Conservation (phyloP, 1,284 basidiomycete genomes). For the Pulveroboletus sp. region DNA sequence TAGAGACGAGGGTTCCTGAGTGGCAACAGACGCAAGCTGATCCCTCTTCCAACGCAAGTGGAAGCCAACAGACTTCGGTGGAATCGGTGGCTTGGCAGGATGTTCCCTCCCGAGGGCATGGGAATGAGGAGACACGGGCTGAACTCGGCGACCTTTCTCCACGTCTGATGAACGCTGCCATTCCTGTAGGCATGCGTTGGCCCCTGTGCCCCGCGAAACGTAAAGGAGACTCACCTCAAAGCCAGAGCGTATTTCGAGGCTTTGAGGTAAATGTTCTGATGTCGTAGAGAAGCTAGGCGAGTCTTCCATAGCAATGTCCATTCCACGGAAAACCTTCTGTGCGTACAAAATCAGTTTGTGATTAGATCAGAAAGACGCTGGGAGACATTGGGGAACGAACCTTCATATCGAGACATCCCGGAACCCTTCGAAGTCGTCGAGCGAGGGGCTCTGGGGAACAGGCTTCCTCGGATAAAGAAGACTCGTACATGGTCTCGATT, state of each 20-base stretch:
- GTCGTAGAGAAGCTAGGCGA: not conserved
- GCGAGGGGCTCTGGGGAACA: not conserved
- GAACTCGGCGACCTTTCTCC: not conserved
- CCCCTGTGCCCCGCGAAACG: not conserved
- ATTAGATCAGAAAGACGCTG: no score
- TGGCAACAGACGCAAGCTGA: not conserved
- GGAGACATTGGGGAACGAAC: not conserved
- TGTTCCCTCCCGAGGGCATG: not conserved
- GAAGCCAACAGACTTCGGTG: constrained; percentile 1
- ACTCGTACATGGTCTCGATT: not conserved
- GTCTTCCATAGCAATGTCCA: not conserved
- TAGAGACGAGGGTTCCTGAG: not conserved
- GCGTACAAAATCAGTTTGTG: not conserved
- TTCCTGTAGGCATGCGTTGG: not conserved
- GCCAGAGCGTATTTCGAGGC: not conserved
- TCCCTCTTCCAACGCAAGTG: not conserved
- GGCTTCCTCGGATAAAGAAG: not conserved
- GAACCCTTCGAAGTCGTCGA: constrained; percentile 1
- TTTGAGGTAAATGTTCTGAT: not conserved
- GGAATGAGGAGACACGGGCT: not conserved
- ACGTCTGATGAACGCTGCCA: not conserved
- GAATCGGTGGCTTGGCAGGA: constrained; percentile 3
- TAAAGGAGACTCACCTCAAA: not conserved
- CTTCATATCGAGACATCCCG: constrained; percentile 1
- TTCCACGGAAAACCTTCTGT: not conserved